A percentile compares a stretch with the other conserved stretches of the same genome.
phyloP scores from a whole-genome alignment of 768 basidiomycete species.

The Tricholoma sp. region DNA sequence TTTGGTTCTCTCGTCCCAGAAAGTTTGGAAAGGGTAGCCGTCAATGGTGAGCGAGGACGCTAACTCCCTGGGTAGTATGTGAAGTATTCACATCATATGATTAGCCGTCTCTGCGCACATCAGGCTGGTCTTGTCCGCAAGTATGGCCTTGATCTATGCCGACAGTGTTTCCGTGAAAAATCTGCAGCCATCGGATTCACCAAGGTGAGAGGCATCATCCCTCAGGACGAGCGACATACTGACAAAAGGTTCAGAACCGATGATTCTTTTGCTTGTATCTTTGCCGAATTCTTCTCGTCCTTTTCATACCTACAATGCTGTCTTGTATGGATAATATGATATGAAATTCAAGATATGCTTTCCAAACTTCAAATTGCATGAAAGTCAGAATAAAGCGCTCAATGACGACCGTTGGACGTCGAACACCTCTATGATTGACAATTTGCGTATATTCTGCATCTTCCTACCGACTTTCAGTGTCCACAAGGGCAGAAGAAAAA shows the following conservation, averaged over 20 bases:
- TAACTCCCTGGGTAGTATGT: not conserved
- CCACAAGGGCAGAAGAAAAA: not conserved
- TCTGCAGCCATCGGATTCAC: conserved; percentile 88
- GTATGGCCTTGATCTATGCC: conserved; percentile 95
- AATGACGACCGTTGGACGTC: not conserved
- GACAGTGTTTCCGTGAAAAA: conserved; percentile 98
- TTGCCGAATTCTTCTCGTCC: not conserved
- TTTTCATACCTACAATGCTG: conserved; percentile 1
- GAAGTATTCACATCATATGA: not conserved
- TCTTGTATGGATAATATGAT: conserved; percentile 14
- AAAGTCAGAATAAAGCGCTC: not conserved
- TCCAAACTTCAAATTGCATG: not conserved
- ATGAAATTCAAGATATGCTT: conserved; percentile 7
- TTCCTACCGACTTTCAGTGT: not conserved
- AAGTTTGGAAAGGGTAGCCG: conserved; percentile 94
- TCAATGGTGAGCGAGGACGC: conserved; percentile 65
- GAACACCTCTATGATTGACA: no score
- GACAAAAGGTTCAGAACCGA: conserved; percentile 32
- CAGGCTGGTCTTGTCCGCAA: conserved; percentile 98
- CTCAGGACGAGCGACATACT: not conserved
- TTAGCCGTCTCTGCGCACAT: conserved; percentile 91
- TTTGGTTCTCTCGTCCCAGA: conserved; percentile 96
- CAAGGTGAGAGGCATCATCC: conserved; percentile 58
- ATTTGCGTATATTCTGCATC: not conserved
- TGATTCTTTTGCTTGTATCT: conserved; percentile 17